phyloP scores from a whole-genome alignment of 805 yeast species.

The Ascoidea asiatica region DNA sequence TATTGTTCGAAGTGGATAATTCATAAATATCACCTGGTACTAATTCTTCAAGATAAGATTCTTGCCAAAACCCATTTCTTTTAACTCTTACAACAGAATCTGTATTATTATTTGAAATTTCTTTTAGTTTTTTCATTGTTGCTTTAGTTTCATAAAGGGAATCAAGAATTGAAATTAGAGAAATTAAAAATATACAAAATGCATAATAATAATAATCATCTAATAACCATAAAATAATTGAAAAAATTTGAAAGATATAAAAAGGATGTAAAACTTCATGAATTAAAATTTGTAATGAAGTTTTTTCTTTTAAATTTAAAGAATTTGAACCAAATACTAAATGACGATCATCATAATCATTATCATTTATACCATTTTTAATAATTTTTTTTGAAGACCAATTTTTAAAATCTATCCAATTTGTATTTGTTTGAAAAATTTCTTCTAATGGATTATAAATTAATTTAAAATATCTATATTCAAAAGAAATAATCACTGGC shows the following conservation, averaged over 20 bases:
- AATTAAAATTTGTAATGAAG: constrained; percentile 47
- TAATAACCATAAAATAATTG: constrained; percentile 80
- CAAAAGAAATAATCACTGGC: constrained; percentile 56
- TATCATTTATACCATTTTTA: constrained; percentile 56
- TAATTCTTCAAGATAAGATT: constrained; percentile 56
- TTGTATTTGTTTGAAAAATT: constrained; percentile 66
- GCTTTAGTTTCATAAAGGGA: constrained; percentile 78
- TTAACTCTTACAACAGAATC: constrained; percentile 60
- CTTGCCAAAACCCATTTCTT: constrained; percentile 90
- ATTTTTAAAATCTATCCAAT: constrained; percentile 63
- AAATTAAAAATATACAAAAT: constrained; percentile 76
- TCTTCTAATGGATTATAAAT: constrained; percentile 83
- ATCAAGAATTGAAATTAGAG: constrained; percentile 65
- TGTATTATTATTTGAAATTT: constrained; percentile 36
- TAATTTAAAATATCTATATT: constrained; percentile 73
- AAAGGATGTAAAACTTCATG: constrained; percentile 94
- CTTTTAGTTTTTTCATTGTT: constrained; percentile 57
- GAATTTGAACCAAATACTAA: constrained; percentile 68
- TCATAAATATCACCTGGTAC: constrained; percentile 97
- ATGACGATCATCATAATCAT: constrained; percentile 51
- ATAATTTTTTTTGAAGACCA: constrained; percentile 54
- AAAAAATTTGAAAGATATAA: constrained; percentile 87
- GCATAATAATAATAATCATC: constrained; percentile 95
- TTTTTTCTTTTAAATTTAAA: constrained; percentile 63
- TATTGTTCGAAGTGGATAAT: constrained; percentile 71